A percentile compares a stretch with the other conserved stretches of the same genome.
Conservation (phyloP, 257 asterid species). For the Ophiorrhiza pumila region DNA sequence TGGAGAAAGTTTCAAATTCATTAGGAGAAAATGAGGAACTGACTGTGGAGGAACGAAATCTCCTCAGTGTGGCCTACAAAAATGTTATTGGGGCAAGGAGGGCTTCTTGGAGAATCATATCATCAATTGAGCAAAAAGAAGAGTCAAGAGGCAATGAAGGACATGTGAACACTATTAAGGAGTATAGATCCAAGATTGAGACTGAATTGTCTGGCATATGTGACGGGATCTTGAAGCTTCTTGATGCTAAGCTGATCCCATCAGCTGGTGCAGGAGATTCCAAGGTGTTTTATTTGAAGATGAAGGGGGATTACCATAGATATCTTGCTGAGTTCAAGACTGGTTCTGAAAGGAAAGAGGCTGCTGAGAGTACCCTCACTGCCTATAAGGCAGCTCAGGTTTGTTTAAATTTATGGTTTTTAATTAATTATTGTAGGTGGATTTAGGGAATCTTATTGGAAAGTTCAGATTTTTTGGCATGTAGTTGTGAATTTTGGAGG, state of each 20-base stretch:
- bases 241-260: constrained; percentile 52
- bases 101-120: constrained; percentile 72
- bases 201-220: constrained; percentile 57
- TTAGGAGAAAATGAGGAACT: constrained; percentile 50
- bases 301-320: constrained; percentile 82
- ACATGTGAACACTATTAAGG: constrained; percentile 51
- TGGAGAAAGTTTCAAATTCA: constrained; percentile 58
- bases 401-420: not conserved
- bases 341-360: constrained; percentile 63
- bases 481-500: not conserved
- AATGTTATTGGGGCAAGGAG: constrained; percentile 72
- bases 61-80: constrained; percentile 70
- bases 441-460: not conserved
- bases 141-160: constrained; percentile 80
- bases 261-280: constrained; percentile 65
- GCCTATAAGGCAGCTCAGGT: constrained; percentile 94
- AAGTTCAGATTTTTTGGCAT: not conserved
- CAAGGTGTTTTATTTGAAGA: constrained; percentile 74
- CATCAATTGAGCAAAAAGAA: constrained; percentile 77
- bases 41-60: constrained; percentile 67
- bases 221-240: constrained; percentile 70
- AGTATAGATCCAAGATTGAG: constrained; percentile 72
- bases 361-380: constrained; percentile 78
- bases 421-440: not conserved
- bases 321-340: constrained; percentile 81